Conservation (phyloP, 1,139 yeast species). For the Saccharomyces pastorianus region DNA sequence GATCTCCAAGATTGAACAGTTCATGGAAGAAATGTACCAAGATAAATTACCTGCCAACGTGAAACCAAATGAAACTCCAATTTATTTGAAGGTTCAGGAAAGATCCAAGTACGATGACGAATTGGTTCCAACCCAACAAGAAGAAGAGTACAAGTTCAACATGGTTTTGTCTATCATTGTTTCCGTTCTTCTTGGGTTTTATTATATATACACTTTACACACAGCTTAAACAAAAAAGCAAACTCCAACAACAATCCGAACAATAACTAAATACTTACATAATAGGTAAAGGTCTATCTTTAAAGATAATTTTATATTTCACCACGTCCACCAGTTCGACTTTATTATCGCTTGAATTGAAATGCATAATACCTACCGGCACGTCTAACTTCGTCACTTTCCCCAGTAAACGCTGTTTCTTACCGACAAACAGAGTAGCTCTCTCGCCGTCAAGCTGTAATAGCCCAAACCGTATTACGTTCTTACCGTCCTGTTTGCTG, state of each 20-base stretch:
- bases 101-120: slow-evolving; percentile 29
- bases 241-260: background rate
- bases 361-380: slow-evolving; percentile 53
- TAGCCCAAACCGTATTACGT: slow-evolving; percentile 48
- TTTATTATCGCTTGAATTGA: slow-evolving; percentile 31
- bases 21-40: slow-evolving; percentile 70
- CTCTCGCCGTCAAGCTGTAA: slow-evolving; percentile 45
- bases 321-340: slow-evolving; percentile 54
- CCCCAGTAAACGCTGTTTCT: slow-evolving; percentile 59
- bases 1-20: slow-evolving; percentile 83
- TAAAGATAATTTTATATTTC: slow-evolving; percentile 48
- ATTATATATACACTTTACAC: background rate
- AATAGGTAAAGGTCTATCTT: slow-evolving; percentile 63
- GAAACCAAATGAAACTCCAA: slow-evolving; percentile 35
- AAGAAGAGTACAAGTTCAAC: slow-evolving; percentile 28
- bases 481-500: slow-evolving; percentile 32
- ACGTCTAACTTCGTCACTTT: slow-evolving; percentile 45
- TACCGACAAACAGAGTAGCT: slow-evolving; percentile 55
- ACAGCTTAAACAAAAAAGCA: background rate
- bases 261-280: slow-evolving; percentile 37
- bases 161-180: slow-evolving; percentile 1
- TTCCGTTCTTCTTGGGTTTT: slow-evolving; percentile 2
- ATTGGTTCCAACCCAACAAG: slow-evolving; percentile 20
- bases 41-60: slow-evolving; percentile 40
- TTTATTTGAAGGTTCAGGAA: slow-evolving; percentile 34